Percentiles rank a stretch among this genome's conserved stretches.
Evolutionary conservation across 805 yeast genomes (phyloP).

Genomic region (Tetrapisispora pingtungensis): DNA sequence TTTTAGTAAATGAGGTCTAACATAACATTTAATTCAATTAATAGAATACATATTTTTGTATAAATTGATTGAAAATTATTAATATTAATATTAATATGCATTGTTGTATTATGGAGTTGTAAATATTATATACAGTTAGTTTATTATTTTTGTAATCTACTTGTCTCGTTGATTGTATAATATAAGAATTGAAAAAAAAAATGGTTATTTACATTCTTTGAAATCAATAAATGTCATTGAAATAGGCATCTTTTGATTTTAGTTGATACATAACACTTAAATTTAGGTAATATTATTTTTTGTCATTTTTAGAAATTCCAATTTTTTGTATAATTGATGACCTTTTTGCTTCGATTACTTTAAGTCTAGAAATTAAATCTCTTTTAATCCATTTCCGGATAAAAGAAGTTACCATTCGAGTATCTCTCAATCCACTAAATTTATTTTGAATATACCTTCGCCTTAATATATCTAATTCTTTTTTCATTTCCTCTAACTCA

Average conservation of each 20-base stretch:
- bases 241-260: no score
- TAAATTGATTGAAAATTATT: no score
- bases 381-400: slow-evolving; percentile 14
- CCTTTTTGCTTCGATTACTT: neutral
- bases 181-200: neutral
- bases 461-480: slow-evolving; percentile 11
- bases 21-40: no score
- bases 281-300: no score
- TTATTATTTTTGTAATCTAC: neutral
- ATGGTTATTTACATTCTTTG: neutral
- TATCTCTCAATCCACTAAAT: slow-evolving; percentile 18
- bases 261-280: neutral
- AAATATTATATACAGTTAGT: neutral
- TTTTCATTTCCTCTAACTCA: slow-evolving; percentile 5
- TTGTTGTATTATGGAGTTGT: neutral
- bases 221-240: neutral
- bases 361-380: neutral
- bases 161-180: no score
- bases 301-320: no score
- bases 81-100: neutral
- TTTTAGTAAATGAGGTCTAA: neutral
- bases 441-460: slow-evolving; percentile 13
- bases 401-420: slow-evolving; percentile 9
- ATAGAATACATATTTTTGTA: no score
- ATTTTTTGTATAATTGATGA: neutral